Evolutionary conservation across 2,329 filamentous ascomycete genomes (phyloP), one percentile per base, ranked within the genome.

Genomic region (Aspergillus melleus): DNA sequence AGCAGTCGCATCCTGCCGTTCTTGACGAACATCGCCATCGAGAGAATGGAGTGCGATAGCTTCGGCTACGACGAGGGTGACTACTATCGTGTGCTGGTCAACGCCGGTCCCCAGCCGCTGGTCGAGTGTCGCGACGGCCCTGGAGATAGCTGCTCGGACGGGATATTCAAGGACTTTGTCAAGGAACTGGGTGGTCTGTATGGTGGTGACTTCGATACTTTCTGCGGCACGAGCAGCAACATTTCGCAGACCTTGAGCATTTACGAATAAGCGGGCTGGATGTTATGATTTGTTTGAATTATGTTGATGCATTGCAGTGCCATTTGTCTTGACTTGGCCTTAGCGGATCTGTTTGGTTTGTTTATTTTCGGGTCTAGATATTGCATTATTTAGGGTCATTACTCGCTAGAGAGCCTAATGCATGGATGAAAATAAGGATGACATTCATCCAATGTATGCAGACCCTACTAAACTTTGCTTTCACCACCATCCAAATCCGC

Each of bases 1-100:
- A 86, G 83, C 63, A 87, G 85, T 2, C 79, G 84, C 61, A 80
- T 90, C 42, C 73, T 90, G 30, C 86, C 88, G 0, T 90, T 90
- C 70, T 74, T 90, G 54, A 82, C 83, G 30, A 89, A 90, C 70
- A 78, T 90, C 24, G 88, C 86, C 0, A 81, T 90, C 46, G 88
- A 90, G 78, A 81, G 83, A 54, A 76, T 90, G 72, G 80, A 86
- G 57, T 90, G 88, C 72, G 79, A 81, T n/a, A 82, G 82, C 66
- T 82, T 82, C 60, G 83, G 85, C 6, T 86, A 80, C 68, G 72
- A 79, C 1, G 79, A 83, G 10, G 81, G 81, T 11, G 81, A 85
- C 2, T 85, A 80, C 64, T 80, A 82, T 66, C 73, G 83, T 16
- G 79, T 83, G 0, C 66, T 84, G 22, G 81, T 83, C 12, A 84